These are phyloP conservation scores for Pelargonium myrrhifolium DNA, from an alignment of 441 rosid species.

Conservation along the genomic window DNA sequence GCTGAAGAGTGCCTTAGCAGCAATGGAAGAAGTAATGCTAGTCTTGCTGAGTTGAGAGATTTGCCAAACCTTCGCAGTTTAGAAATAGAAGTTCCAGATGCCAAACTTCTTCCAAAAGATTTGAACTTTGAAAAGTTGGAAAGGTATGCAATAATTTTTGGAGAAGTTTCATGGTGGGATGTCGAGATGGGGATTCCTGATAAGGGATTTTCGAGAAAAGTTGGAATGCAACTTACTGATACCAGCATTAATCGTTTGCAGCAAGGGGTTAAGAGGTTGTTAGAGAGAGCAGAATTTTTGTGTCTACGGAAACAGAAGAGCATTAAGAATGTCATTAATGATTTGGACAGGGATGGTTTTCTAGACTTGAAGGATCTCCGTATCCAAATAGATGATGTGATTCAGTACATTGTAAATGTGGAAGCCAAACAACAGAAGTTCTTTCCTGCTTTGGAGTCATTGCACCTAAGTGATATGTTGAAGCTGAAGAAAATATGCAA, in stretches of 20 bases:
- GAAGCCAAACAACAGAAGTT: too few species aligned
- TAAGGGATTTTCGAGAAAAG: neutral
- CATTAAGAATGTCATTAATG: conserved; percentile 7
- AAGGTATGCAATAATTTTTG: too few species aligned
- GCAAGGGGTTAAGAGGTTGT: conserved; percentile 11
- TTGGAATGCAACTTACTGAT: neutral
- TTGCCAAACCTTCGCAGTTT: too few species aligned
- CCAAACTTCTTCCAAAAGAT: too few species aligned
- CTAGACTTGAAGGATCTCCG: neutral
- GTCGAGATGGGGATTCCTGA: neutral
- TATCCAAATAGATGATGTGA: neutral
- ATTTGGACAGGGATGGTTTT: too few species aligned
- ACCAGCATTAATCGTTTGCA: neutral
- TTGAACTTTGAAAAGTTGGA: too few species aligned
- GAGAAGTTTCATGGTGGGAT: too few species aligned
- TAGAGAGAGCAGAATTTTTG: conserved; percentile 20
- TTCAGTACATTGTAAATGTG: neutral
- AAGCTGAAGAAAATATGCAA: neutral
- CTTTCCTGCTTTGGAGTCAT: neutral
- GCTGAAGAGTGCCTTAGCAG: conserved; percentile 12
- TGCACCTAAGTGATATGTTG: neutral
- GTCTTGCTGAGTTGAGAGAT: too few species aligned
- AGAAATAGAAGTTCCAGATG: too few species aligned
- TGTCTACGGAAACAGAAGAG: conserved; percentile 18
- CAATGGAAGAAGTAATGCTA: neutral